Conservation (phyloP, 805 yeast genomes). For the Schwanniomyces sp. region DNA sequence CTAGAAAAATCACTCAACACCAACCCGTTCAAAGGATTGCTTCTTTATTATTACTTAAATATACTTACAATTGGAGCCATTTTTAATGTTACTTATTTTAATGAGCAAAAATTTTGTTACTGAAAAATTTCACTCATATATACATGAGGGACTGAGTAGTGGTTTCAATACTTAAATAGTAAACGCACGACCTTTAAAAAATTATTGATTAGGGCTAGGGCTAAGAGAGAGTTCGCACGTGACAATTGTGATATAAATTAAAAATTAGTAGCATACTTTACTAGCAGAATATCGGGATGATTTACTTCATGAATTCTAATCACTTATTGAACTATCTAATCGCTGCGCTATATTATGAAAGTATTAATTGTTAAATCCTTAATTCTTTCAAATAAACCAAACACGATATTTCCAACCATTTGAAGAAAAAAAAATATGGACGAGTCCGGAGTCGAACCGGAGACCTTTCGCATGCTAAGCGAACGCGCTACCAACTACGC, state of each 20-base stretch:
- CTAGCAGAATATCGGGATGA: too few relatives aligned
- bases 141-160: background rate
- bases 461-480: conserved; percentile 42
- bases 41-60: conserved; percentile 5
- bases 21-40: conserved; percentile 33
- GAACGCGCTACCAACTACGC: conserved; percentile 82
- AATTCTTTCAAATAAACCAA: too few relatives aligned
- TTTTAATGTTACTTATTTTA: conserved; percentile 17
- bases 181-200: background rate
- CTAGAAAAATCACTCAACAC: conserved; percentile 7
- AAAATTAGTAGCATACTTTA: too few relatives aligned
- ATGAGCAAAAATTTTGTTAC: background rate
- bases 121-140: conserved; percentile 1
- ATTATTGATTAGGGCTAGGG: background rate
- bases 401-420: too few relatives aligned
- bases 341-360: too few relatives aligned
- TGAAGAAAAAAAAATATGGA: conserved; percentile 16
- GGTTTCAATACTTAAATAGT: background rate
- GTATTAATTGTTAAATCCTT: too few relatives aligned
- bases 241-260: too few relatives aligned
- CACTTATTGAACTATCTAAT: too few relatives aligned
- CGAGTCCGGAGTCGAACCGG: conserved; percentile 34
- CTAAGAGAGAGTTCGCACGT: background rate
- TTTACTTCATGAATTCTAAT: too few relatives aligned
- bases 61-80: conserved; percentile 94